Conservation (phyloP, 805 yeast species). For the Metschnikowia chrysomelidarum region DNA sequence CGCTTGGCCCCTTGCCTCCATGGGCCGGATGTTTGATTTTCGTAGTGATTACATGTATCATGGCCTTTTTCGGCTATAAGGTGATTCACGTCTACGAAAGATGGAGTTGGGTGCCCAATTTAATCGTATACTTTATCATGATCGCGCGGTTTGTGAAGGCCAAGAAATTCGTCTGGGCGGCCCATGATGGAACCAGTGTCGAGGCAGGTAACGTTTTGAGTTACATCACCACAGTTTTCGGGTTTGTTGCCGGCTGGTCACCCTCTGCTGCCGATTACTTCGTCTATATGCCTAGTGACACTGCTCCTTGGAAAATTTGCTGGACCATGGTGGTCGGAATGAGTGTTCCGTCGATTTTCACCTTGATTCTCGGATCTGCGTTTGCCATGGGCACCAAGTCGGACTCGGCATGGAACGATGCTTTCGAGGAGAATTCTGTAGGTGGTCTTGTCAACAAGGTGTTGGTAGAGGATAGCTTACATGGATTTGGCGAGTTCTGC, state of each 20-base stretch:
- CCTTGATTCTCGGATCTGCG: slow-evolving; percentile 33
- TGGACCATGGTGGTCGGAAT: slow-evolving; percentile 28
- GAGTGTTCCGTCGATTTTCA: slow-evolving; percentile 26
- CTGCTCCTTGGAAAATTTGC: slow-evolving; percentile 28
- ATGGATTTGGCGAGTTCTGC: slow-evolving; percentile 33
- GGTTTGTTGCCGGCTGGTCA: slow-evolving; percentile 34
- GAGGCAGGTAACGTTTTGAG: slow-evolving; percentile 30
- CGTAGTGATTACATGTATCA: slow-evolving; percentile 26
- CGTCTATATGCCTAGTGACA: slow-evolving; percentile 30
- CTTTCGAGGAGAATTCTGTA: slow-evolving; percentile 28
- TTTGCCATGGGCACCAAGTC: slow-evolving; percentile 28
- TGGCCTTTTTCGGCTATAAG: slow-evolving; percentile 34
- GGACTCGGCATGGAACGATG: slow-evolving; percentile 27
- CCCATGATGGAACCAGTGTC: slow-evolving; percentile 8
- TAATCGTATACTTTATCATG: slow-evolving; percentile 26
- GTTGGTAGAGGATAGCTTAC: slow-evolving; percentile 27
- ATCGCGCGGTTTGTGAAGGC: slow-evolving; percentile 29
- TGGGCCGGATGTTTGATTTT: slow-evolving; percentile 38
- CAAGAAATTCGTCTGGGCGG: slow-evolving; percentile 22
- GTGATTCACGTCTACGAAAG: slow-evolving; percentile 31
- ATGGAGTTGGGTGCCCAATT: slow-evolving; percentile 34
- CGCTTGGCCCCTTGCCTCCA: slow-evolving; percentile 31
- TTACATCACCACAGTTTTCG: slow-evolving; percentile 29
- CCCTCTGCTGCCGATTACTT: slow-evolving; percentile 35
- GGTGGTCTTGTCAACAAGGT: slow-evolving; percentile 34